These are phyloP conservation scores for Aspergillus ibericus DNA, from an alignment of 2,329 filamentous ascomycete species.

Conservation along the genomic window DNA sequence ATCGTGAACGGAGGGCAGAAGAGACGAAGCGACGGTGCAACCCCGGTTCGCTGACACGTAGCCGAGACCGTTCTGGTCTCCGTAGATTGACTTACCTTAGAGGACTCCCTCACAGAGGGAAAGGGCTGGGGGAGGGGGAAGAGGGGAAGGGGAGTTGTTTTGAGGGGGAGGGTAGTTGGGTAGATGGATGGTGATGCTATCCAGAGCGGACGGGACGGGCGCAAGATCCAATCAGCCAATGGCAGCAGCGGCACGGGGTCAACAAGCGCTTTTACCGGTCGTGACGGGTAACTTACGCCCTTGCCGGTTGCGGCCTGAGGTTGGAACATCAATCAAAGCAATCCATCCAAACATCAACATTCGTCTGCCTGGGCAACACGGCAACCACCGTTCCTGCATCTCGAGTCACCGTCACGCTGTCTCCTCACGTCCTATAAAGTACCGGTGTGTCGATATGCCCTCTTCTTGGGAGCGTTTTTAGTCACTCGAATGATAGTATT, in stretches of 20 bases:
- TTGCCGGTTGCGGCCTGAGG: constrained; percentile 2
- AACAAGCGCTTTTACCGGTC: constrained; percentile 10
- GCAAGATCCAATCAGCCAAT: constrained; percentile 2
- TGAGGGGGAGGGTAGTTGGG: constrained; percentile 7
- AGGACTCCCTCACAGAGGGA: constrained; percentile 26
- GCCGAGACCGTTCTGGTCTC: constrained; percentile 4
- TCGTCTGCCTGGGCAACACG: background rate
- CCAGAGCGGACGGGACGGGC: constrained; percentile 1
- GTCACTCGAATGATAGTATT: background rate
- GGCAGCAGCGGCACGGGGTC: constrained; percentile 10
- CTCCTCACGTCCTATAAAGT: background rate
- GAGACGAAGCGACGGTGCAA: constrained; percentile 5
- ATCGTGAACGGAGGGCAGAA: constrained; percentile 5
- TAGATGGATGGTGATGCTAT: constrained; percentile 16
- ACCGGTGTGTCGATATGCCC: background rate
- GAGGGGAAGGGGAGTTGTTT: constrained; percentile 9
- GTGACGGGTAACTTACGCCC: constrained; percentile 8
- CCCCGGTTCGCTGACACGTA: background rate
- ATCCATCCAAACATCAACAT: background rate
- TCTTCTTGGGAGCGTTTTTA: too few species aligned
- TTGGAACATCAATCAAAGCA: background rate
- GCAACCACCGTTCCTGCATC: background rate
- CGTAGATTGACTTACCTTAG: constrained; percentile 21
- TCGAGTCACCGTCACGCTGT: background rate
- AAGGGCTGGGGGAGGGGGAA: constrained; percentile 1